Evolutionary conservation across 306 rosid genomes (phyloP).

Genomic region (Canavalia ensiformis): DNA sequence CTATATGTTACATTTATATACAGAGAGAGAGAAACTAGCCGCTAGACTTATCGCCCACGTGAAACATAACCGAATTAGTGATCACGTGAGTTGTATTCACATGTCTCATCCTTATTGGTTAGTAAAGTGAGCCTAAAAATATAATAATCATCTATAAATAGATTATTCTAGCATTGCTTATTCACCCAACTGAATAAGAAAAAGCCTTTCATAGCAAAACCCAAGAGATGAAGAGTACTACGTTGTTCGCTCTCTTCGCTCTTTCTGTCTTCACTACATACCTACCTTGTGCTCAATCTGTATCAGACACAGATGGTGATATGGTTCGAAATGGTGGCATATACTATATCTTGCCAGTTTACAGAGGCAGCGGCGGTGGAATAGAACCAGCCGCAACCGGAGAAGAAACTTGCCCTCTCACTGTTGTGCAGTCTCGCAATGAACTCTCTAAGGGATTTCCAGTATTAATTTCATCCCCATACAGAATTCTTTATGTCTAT

Average conservation of each 20-base stretch:
- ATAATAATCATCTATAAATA: neutral
- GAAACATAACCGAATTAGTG: too few species aligned
- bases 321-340: neutral
- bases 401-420: neutral
- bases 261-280: neutral
- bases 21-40: too few species aligned
- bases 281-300: neutral
- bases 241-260: neutral
- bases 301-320: neutral
- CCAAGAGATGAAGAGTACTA: neutral
- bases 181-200: neutral
- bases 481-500: fast-evolving
- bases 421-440: neutral
- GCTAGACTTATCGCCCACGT: too few species aligned
- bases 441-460: neutral
- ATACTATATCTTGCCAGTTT: neutral
- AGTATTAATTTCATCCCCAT: neutral
- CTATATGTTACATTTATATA: too few species aligned
- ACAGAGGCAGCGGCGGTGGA: neutral
- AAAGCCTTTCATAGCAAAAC: neutral
- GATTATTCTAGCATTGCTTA: neutral
- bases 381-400: neutral
- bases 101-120: too few species aligned
- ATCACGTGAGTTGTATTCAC: too few species aligned
- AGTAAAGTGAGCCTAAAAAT: too few species aligned